These are phyloP conservation scores for Dactylellina sp. DNA, from an alignment of 2,329 filamentous ascomycete species.

Conservation along the genomic window DNA sequence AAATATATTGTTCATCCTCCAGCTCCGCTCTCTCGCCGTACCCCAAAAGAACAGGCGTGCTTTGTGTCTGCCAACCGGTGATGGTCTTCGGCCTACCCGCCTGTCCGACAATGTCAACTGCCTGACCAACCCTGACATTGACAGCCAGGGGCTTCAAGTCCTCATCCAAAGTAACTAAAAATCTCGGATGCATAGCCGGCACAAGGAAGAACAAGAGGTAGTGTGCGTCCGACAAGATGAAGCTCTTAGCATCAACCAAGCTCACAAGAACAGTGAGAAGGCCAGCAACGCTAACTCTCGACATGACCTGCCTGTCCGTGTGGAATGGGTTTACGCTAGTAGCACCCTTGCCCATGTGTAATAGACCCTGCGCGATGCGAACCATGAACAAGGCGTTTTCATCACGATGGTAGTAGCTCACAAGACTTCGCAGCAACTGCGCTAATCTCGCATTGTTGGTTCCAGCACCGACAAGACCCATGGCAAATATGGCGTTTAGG, in stretches of 20 bases:
- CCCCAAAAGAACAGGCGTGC: conserved; percentile 94
- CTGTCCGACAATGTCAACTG: conserved; percentile 97
- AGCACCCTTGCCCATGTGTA: conserved; percentile 99
- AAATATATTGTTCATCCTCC: conserved; percentile 97
- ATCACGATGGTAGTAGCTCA: conserved; percentile 97
- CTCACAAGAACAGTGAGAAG: conserved; percentile 89
- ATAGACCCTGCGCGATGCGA: conserved; percentile 85
- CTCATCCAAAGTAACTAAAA: conserved; percentile 96
- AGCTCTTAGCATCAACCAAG: conserved; percentile 87
- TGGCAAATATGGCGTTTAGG: conserved; percentile 98
- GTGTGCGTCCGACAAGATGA: conserved; percentile 77
- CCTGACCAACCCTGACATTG: conserved; percentile 96
- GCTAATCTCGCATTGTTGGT: conserved; percentile 98
- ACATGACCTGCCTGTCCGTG: conserved; percentile 95
- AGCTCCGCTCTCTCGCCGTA: conserved; percentile 95
- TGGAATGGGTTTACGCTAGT: conserved; percentile 98
- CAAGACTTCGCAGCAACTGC: conserved; percentile 91
- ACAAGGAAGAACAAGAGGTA: conserved; percentile 98
- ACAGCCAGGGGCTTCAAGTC: conserved; percentile 92
- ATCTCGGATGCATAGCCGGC: conserved; percentile 94
- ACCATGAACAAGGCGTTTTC: conserved; percentile 99
- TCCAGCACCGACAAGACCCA: conserved; percentile 95
- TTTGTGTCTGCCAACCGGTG: conserved; percentile 99
- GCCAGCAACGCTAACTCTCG: conserved; percentile 87
- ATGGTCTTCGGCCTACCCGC: conserved; percentile 98